phyloP scores from a whole-genome alignment of 2,329 filamentous ascomycete genomes.

The Epicoccum sorghinum region DNA sequence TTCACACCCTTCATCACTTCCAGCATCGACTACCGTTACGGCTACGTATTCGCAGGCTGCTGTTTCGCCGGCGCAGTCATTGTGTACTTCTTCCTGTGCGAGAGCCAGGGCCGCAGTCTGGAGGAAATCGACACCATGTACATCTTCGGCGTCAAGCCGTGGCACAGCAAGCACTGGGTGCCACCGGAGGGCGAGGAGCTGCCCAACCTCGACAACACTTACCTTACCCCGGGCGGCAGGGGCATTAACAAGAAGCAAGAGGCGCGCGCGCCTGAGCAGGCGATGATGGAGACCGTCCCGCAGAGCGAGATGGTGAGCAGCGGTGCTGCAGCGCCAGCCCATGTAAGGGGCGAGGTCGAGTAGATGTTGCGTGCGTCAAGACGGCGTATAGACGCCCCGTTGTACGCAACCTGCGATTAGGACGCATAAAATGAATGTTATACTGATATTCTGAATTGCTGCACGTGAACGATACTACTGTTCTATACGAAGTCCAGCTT shows the following conservation, averaged over 20 bases:
- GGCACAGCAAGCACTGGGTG: slow-evolving; percentile 52
- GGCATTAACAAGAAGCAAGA: slow-evolving; percentile 44
- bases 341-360: neutral
- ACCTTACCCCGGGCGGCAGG: slow-evolving; percentile 42
- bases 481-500: too few relatives aligned
- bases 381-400: too few relatives aligned
- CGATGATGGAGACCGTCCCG: slow-evolving; percentile 29
- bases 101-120: slow-evolving; percentile 73
- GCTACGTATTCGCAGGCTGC: slow-evolving; percentile 77
- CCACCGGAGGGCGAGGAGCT: slow-evolving; percentile 43
- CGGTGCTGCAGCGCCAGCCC: slow-evolving; percentile 8
- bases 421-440: too few relatives aligned
- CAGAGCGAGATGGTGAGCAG: slow-evolving; percentile 16
- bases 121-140: slow-evolving; percentile 82
- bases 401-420: too few relatives aligned
- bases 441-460: too few relatives aligned
- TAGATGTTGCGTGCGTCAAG: neutral
- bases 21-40: slow-evolving; percentile 74
- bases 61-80: slow-evolving; percentile 68
- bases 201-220: slow-evolving; percentile 41
- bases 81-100: slow-evolving; percentile 80
- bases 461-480: too few relatives aligned
- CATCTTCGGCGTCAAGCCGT: slow-evolving; percentile 61
- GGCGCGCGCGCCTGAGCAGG: slow-evolving; percentile 33
- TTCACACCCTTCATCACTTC: slow-evolving; percentile 80